These are phyloP conservation scores for Calocybe gambosa DNA, from an alignment of 1,284 basidiomycete genomes.

Conservation along the genomic window DNA sequence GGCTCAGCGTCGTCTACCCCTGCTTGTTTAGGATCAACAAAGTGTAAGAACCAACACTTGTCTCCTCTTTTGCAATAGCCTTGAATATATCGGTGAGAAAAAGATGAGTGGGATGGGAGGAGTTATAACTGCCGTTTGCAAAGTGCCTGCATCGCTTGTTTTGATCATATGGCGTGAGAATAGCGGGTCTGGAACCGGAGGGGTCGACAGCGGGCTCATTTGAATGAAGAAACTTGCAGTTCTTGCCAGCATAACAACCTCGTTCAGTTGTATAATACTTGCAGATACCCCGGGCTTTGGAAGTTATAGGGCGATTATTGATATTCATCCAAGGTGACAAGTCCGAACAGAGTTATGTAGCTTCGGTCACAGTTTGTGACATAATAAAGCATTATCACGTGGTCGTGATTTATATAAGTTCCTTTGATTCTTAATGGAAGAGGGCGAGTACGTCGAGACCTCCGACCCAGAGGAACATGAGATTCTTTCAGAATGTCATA, in stretches of 20 bases:
- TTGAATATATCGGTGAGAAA: conserved; percentile 17
- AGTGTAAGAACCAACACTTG: conserved; percentile 68
- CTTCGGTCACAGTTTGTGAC: too few species aligned
- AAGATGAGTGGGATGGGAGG: not conserved
- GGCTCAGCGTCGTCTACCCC: conserved; percentile 33
- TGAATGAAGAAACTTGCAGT: conserved; percentile 68
- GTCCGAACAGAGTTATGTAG: not conserved
- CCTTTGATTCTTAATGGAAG: too few species aligned
- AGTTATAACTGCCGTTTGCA: conserved; percentile 38
- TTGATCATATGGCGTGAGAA: conserved; percentile 61
- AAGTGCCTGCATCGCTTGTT: conserved; percentile 63
- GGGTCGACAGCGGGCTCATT: conserved; percentile 9
- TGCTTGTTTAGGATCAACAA: conserved; percentile 14
- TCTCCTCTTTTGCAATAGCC: conserved; percentile 63
- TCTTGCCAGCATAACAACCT: conserved; percentile 60
- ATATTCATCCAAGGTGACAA: conserved; percentile 11
- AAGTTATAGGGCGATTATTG: conserved; percentile 46
- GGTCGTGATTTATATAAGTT: conserved; percentile 3
- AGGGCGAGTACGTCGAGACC: conserved; percentile 50
- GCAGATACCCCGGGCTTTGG: conserved; percentile 59
- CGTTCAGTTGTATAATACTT: conserved; percentile 50
- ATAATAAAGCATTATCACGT: too few species aligned
- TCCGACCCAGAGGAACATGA: conserved; percentile 55
- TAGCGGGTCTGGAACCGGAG: conserved; percentile 11
- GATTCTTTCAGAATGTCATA: conserved; percentile 21